phyloP scores from a whole-genome alignment of 2,329 filamentous ascomycete species.

The Fusarium sp. region DNA sequence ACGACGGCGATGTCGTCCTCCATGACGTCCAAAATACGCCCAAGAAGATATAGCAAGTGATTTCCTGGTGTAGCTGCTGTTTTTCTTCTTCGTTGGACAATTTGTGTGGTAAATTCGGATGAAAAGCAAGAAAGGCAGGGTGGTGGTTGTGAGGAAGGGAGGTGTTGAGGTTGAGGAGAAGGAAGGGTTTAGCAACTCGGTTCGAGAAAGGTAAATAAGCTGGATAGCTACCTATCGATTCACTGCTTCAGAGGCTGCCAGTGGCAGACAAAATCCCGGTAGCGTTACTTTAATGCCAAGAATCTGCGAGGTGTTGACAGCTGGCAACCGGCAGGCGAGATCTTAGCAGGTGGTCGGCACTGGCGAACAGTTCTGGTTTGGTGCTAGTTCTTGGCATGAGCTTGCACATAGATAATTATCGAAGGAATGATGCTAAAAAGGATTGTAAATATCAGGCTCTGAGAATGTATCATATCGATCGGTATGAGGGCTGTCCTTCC shows the following conservation, averaged over 20 bases:
- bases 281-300: conserved; percentile 1
- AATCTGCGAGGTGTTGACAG: neutral
- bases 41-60: neutral
- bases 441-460: neutral
- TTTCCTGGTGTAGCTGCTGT: neutral
- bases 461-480: neutral
- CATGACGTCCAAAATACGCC: conserved; percentile 14
- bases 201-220: neutral
- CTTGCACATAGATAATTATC: neutral
- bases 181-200: neutral
- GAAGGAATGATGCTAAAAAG: neutral
- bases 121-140: neutral
- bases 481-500: neutral
- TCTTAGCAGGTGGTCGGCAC: conserved; percentile 8
- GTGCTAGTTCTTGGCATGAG: neutral
- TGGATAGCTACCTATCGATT: neutral
- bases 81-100: neutral
- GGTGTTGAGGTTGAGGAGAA: conserved; percentile 8
- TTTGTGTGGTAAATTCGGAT: neutral
- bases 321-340: conserved; percentile 1
- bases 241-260: neutral
- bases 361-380: conserved; percentile 6
- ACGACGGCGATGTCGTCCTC: conserved; percentile 67
- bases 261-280: neutral
- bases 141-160: conserved; percentile 2